phyloP scores from a whole-genome alignment of 257 asterid species.

The Capsicum baccatum region DNA sequence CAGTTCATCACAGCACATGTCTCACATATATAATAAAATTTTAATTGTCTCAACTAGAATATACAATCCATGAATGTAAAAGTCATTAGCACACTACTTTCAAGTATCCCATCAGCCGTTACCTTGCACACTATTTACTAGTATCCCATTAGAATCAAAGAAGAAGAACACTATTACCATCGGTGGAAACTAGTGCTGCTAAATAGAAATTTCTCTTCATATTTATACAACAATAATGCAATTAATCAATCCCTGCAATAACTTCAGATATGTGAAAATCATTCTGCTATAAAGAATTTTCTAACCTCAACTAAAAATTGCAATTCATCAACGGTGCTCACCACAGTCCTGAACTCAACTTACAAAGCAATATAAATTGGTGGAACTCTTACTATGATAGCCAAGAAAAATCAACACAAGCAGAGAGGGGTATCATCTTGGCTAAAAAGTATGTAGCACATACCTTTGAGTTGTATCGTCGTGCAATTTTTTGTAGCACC shows the following conservation, averaged over 20 bases:
- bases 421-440: too few relatives aligned
- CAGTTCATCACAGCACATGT: background rate
- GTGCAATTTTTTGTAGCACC: constrained; percentile 46
- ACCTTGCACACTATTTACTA: background rate
- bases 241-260: too few relatives aligned
- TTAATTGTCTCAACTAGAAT: background rate
- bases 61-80: constrained; percentile 17
- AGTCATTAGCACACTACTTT: background rate
- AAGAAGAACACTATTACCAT: too few relatives aligned
- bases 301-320: constrained; percentile 91
- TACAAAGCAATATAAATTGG: constrained; percentile 34
- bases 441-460: too few relatives aligned
- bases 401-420: too few relatives aligned
- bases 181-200: too few relatives aligned
- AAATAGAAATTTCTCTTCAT: too few relatives aligned
- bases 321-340: constrained; percentile 65
- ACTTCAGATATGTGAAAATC: background rate
- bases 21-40: background rate
- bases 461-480: too few relatives aligned
- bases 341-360: constrained; percentile 88
- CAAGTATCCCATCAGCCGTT: background rate
- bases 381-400: too few relatives aligned
- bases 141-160: too few relatives aligned
- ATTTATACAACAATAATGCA: too few relatives aligned
- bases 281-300: constrained; percentile 17